These are phyloP conservation scores for Pseudogymnoascus sp. DNA, from an alignment of 2,329 filamentous ascomycete genomes.

Conservation along the genomic window DNA sequence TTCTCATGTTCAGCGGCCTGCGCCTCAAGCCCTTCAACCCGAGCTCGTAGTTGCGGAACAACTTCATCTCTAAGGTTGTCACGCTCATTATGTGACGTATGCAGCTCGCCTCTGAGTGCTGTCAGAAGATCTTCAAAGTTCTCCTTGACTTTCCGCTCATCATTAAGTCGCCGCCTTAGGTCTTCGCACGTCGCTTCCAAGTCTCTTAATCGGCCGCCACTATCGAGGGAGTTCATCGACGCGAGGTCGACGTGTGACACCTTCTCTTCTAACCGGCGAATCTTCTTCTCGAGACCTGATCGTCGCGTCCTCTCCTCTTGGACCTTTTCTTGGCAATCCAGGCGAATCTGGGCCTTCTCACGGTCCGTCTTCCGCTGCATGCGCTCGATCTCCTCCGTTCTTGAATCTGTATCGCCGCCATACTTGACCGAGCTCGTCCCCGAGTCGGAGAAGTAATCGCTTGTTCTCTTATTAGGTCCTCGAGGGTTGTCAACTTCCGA, in stretches of 20 bases:
- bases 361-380: constrained; percentile 79
- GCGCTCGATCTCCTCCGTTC: constrained; percentile 68
- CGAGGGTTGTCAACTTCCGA: constrained; percentile 58
- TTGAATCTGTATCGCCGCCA: constrained; percentile 55
- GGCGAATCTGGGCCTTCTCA: constrained; percentile 76
- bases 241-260: constrained; percentile 51
- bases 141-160: constrained; percentile 80
- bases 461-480: constrained; percentile 63
- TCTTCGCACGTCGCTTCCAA: constrained; percentile 77
- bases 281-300: constrained; percentile 71
- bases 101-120: constrained; percentile 73
- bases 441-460: constrained; percentile 97
- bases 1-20: constrained; percentile 66
- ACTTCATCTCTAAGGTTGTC: constrained; percentile 88
- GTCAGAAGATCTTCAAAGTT: constrained; percentile 89
- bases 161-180: constrained; percentile 67
- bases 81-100: constrained; percentile 75
- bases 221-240: constrained; percentile 48
- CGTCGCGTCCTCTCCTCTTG: constrained; percentile 77
- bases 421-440: constrained; percentile 79
- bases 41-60: constrained; percentile 67
- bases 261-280: constrained; percentile 72
- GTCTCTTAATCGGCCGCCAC: constrained; percentile 59
- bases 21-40: constrained; percentile 68
- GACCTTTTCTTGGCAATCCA: constrained; percentile 77